phyloP scores from a whole-genome alignment of 2,329 filamentous ascomycete species.

The Fusarium denticulatum region DNA sequence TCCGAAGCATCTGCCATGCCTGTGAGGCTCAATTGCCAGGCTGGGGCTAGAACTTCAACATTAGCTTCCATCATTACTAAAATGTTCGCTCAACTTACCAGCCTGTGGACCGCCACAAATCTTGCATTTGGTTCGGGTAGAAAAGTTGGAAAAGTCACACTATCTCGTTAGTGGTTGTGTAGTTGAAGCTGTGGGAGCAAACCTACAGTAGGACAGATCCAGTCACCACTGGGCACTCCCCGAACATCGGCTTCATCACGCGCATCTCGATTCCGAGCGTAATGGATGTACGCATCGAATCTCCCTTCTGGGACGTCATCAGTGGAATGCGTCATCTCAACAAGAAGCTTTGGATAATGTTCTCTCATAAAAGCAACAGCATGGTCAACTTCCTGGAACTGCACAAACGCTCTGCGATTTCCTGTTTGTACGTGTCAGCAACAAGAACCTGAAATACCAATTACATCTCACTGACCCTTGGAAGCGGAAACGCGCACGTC shows the following conservation, averaged over 20 bases:
- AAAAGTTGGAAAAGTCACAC: constrained; percentile 55
- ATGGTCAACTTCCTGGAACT: constrained; percentile 53
- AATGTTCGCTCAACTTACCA: constrained; percentile 38
- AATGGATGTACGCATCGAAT: constrained; percentile 53
- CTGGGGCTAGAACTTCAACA: constrained; percentile 30
- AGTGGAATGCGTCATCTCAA: constrained; percentile 50
- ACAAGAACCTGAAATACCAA: neutral
- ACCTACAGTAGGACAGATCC: constrained; percentile 50
- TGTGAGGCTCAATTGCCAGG: constrained; percentile 53
- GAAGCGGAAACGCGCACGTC: constrained; percentile 53
- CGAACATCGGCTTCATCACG: constrained; percentile 43
- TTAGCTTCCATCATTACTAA: neutral
- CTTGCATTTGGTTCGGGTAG: constrained; percentile 52
- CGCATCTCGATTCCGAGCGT: constrained; percentile 52
- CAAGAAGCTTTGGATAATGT: constrained; percentile 53
- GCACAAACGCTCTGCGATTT: constrained; percentile 53
- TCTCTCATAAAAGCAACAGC: constrained; percentile 55
- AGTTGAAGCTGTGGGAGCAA: neutral
- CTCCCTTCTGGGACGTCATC: constrained; percentile 53
- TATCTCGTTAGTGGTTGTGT: constrained; percentile 35
- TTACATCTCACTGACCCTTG: constrained; percentile 41
- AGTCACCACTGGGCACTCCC: constrained; percentile 42
- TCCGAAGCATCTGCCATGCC: constrained; percentile 62
- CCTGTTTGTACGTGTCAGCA: constrained; percentile 46
- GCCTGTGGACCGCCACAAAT: constrained; percentile 48